These are phyloP conservation scores for Parastagonospora nodorum DNA, from an alignment of 2,329 filamentous ascomycete genomes.

Conservation along the genomic window DNA sequence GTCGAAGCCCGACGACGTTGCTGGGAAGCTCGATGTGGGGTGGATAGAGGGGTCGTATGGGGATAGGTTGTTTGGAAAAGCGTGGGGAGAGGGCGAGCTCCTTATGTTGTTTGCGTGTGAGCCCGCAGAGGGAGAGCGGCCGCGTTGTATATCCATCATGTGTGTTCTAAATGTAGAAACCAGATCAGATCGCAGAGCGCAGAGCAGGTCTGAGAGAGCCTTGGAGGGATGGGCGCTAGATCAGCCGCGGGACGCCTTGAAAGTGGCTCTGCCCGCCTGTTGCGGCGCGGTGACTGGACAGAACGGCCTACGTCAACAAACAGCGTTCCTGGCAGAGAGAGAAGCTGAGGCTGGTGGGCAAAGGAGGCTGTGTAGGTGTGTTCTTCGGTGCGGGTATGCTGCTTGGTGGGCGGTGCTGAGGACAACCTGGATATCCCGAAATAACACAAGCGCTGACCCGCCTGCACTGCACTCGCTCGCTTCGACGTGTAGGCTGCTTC, in stretches of 20 bases:
- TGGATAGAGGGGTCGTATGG: constrained; percentile 58
- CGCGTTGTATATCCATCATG: constrained; percentile 57
- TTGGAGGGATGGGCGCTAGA: neutral
- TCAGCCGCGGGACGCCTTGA: constrained; percentile 3
- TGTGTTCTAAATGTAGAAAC: constrained; percentile 50
- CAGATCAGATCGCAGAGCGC: neutral
- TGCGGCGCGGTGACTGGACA: constrained; percentile 28
- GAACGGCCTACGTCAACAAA: constrained; percentile 20
- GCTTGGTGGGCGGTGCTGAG: constrained; percentile 8
- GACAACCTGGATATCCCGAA: neutral
- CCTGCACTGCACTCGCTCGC: too few species aligned
- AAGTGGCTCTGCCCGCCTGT: constrained; percentile 2
- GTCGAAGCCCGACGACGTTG: constrained; percentile 42
- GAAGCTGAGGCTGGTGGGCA: constrained; percentile 34
- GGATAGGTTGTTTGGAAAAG: constrained; percentile 58
- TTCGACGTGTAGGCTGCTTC: too few species aligned
- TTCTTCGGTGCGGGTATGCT: constrained; percentile 22
- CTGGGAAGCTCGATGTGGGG: constrained; percentile 35
- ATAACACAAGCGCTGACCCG: too few species aligned
- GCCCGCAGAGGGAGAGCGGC: constrained; percentile 66
- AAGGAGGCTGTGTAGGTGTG: constrained; percentile 32
- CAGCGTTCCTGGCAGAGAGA: constrained; percentile 21
- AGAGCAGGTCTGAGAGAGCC: neutral
- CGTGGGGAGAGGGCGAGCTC: constrained; percentile 67
- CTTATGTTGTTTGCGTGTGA: constrained; percentile 66